These are phyloP conservation scores for Fusarium chaquense DNA, from an alignment of 2,329 filamentous ascomycete species.

Conservation along the genomic window DNA sequence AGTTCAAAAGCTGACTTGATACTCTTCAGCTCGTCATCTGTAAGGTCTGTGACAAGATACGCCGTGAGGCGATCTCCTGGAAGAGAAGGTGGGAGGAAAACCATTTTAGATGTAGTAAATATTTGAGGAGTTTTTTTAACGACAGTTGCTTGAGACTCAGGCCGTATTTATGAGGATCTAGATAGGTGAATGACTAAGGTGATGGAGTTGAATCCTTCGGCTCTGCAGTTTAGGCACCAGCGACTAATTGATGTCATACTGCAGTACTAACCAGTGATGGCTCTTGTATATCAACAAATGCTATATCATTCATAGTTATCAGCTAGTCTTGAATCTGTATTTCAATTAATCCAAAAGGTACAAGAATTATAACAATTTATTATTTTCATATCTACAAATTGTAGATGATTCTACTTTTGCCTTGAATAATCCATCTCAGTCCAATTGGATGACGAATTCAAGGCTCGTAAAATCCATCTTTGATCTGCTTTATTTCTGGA, in stretches of 20 bases:
- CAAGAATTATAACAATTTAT: too few species aligned
- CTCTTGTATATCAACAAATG: too few species aligned
- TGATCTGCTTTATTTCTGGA: too few species aligned
- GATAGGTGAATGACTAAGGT: background rate
- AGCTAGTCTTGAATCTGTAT: too few species aligned
- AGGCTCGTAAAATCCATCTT: too few species aligned
- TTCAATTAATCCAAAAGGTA: too few species aligned
- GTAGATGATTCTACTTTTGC: too few species aligned
- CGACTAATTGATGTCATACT: background rate
- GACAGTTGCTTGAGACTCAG: background rate
- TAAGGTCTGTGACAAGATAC: background rate
- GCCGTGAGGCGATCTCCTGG: background rate
- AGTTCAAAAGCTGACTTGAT: slow-evolving; percentile 12
- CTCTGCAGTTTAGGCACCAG: background rate
- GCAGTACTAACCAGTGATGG: background rate
- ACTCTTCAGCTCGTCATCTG: background rate
- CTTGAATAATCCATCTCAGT: too few species aligned
- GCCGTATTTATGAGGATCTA: background rate
- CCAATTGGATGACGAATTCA: too few species aligned
- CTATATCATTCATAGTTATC: too few species aligned
- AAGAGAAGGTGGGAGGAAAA: background rate
- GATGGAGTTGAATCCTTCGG: background rate
- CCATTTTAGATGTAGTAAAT: background rate
- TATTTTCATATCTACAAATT: too few species aligned
- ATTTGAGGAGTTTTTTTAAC: background rate